Evolutionary conservation across 306 rosid species (phyloP).

Genomic region (Begonia fuchsioides): DNA sequence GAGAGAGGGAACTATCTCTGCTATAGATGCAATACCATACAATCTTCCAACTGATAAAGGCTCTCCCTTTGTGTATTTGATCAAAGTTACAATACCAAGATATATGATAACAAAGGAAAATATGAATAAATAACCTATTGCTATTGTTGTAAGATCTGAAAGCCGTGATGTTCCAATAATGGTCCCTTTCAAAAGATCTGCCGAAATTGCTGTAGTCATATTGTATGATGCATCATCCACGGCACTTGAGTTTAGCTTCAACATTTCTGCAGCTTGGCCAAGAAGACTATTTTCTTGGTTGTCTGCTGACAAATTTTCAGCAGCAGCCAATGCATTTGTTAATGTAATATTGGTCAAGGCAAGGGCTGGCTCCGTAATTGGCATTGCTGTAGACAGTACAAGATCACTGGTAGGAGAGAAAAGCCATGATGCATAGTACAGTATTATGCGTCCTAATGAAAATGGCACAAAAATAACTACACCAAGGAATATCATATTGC

Average conservation of each 20-base stretch:
- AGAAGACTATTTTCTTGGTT: conserved; percentile 47
- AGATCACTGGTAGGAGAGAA: conserved; percentile 58
- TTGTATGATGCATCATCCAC: conserved; percentile 51
- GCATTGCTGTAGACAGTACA: conserved; percentile 48
- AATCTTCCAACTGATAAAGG: conserved; percentile 77
- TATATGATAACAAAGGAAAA: conserved; percentile 66
- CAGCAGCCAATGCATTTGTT: conserved; percentile 72
- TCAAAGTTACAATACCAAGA: conserved; percentile 65
- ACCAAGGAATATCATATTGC: conserved; percentile 99
- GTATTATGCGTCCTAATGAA: conserved; percentile 74
- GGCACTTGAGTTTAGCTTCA: conserved; percentile 60
- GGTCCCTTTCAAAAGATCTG: conserved; percentile 56
- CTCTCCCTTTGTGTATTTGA: conserved; percentile 85
- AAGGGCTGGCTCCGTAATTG: conserved; percentile 69
- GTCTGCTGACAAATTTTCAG: conserved; percentile 57
- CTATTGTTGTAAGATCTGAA: conserved; percentile 91
- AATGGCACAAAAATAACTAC: conserved; percentile 90
- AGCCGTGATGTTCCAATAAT: conserved; percentile 61
- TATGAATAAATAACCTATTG: conserved; percentile 75
- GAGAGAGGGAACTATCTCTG: conserved; percentile 90
- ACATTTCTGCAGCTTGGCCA: conserved; percentile 66
- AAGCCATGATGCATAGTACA: conserved; percentile 65
- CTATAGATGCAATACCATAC: conserved; percentile 81
- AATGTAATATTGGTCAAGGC: conserved; percentile 76
- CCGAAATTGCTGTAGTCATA: conserved; percentile 38